These are phyloP conservation scores for Boletellus dicymbophilus DNA, from an alignment of 1,284 basidiomycete genomes.

Conservation along the genomic window DNA sequence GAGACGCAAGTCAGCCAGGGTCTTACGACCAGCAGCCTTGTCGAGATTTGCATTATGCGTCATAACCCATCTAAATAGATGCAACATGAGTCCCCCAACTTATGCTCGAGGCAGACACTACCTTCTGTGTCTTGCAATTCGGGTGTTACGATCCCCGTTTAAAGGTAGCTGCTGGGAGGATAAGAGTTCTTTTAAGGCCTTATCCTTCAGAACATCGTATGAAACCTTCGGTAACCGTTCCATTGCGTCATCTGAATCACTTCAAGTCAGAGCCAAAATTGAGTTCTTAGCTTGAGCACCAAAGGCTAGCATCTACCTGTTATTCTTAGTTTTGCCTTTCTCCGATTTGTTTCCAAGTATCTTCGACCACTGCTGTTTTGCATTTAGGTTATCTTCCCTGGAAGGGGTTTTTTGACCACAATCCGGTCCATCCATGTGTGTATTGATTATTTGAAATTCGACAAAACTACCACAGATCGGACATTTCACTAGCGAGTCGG, in stretches of 20 bases:
- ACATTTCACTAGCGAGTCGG: conserved; percentile 45
- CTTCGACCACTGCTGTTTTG: conserved; percentile 48
- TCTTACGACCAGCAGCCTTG: conserved; percentile 50
- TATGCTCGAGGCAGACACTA: conserved; percentile 29
- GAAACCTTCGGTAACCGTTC: conserved; percentile 64
- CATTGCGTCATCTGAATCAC: conserved; percentile 37
- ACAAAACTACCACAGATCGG: conserved; percentile 56
- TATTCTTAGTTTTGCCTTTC: conserved; percentile 50
- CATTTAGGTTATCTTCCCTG: conserved; percentile 23
- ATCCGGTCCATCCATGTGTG: conserved; percentile 52
- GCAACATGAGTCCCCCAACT: background rate
- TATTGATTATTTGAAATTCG: conserved; percentile 49
- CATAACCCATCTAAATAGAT: conserved; percentile 57
- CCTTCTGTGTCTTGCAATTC: conserved; percentile 63
- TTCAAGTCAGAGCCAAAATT: conserved; percentile 20
- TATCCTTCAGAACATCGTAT: conserved; percentile 65
- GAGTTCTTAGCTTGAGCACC: conserved; percentile 10
- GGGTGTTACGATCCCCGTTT: conserved; percentile 51
- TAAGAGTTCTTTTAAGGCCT: conserved; percentile 60
- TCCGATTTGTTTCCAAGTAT: conserved; percentile 41
- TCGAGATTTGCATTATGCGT: conserved; percentile 74
- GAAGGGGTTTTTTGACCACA: conserved; percentile 43
- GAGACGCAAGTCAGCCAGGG: conserved; percentile 45
- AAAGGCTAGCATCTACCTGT: conserved; percentile 22
- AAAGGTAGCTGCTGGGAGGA: conserved; percentile 49